phyloP scores from a whole-genome alignment of 257 asterid genomes.

The Pogostemon cablin region DNA sequence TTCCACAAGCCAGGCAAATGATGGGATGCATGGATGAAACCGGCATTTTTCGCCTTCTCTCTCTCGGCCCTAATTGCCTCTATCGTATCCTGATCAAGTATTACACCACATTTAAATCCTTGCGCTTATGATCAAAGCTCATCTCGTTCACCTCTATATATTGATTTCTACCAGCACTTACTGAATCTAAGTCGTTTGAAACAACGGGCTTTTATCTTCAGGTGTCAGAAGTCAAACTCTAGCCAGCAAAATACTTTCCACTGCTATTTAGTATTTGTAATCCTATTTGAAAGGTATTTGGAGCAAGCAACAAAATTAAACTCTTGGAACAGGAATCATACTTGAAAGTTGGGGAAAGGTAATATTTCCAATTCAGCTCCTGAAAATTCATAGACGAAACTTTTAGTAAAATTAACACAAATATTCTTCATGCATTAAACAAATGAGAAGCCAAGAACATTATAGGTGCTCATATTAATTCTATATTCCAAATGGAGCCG shows the following conservation, averaged over 20 bases:
- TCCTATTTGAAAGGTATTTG: neutral
- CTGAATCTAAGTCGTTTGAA: conserved; percentile 34
- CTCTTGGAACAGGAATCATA: conserved; percentile 40
- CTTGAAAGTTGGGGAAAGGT: conserved; percentile 82
- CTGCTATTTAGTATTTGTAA: no score
- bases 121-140: conserved; percentile 35
- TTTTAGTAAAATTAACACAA: conserved; percentile 20
- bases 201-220: conserved; percentile 43
- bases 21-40: conserved; percentile 97
- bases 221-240: conserved; percentile 2
- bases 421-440: conserved; percentile 10
- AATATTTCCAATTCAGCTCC: conserved; percentile 82
- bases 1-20: conserved; percentile 73
- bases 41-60: conserved; percentile 72
- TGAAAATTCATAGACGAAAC: conserved; percentile 46
- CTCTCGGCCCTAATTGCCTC: conserved; percentile 82
- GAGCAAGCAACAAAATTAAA: conserved; percentile 22
- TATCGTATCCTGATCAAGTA: conserved; percentile 73
- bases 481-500: neutral
- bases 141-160: conserved; percentile 41
- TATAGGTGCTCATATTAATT: neutral
- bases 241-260: conserved; percentile 26
- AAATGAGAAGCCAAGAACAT: neutral
- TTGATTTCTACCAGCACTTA: conserved; percentile 31
- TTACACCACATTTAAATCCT: conserved; percentile 39